Base-by-base conservation (phyloP, 805 yeast genomes). In the Tetrapisispora namnaoensis region DNA sequence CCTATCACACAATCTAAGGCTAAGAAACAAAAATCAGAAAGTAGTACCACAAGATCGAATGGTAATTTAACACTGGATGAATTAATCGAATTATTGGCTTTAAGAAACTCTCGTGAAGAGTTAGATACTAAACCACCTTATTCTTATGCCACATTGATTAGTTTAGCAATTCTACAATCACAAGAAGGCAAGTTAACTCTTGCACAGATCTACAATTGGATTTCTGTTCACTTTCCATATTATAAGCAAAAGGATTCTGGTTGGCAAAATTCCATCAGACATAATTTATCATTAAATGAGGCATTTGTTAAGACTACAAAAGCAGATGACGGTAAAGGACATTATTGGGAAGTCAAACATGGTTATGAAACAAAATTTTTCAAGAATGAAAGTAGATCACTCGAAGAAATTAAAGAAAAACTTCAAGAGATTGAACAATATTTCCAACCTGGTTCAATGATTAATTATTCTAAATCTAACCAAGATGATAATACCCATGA, bases 261-360 rank as follows among this genome's bases (percentile, higher is more conserved):
- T 27, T 91, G 99, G 99, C 97, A 91, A 68, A 91, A 91, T 68
- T 90, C 96, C 34, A 93, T 91, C 53, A 81, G 99, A 53, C 99
- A 91, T 68, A 91, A 93, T 56, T 71, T 91, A 30, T 88, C 96
- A 13, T 74, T 91, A 57, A 93, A 91, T 67, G 93, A 93, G 62
- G 96, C 97, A 0, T 91, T 91, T 62, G 75, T 84, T 44, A 91
- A 91, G 68, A 63, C 93, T 21, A 95, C 86, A 55, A 84, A 90
- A 64, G 90, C 96, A 13, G 83, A 85, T 56, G 95, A 85, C 68
- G 89, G 91, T 8, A 86, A 86, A 63, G 77, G 77, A 20, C 96
- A 90, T 69, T 91, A 83, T 66, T 91, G 99, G 99, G 80, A 83
- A 57, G 85, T 91, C 46, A 86, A 82, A 52, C 71, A 77, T n/a